Base-by-base conservation (phyloP, 2,329 filamentous ascomycete genomes). In the Neofusicoccum sp. region DNA sequence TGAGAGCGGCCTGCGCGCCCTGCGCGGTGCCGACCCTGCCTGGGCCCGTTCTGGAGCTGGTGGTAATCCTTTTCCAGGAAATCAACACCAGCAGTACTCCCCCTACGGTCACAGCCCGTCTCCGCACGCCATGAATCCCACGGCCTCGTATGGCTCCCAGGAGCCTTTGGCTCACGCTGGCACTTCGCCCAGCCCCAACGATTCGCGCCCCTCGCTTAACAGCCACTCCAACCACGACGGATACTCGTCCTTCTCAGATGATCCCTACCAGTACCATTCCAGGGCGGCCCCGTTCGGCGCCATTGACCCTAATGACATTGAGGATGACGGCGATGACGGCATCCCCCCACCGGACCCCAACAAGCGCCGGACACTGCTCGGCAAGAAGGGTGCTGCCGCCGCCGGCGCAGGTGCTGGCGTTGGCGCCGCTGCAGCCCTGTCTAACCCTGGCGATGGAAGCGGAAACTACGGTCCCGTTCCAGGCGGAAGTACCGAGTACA, bases 271-370 rank as follows among this genome's bases (percentile, higher is more conserved):
- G 62, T 83, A 84, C 67, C 86, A 85, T 70, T 85, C 74, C 22
- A 37, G 50, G n/a, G 31, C 61, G n/a, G 4, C 70, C 67, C 66
- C 71, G 37, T 71, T 76, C 70, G 84, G 76, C 56, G 73, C 76
- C 56, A 83, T 95, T 64, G 88, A 97, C 73, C 92, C 93, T 2
- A 87, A 90, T 70, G 87, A 89, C 12, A 93, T 97, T 67, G 85
- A 85, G 28, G 93, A 97, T 73, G 93, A 97, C 71, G 92, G 91
- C 33, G 93, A 97, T 71, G 93, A 96, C 73, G 92, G 90, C 1
- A 83, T 95, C 58, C 82, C 85, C 4, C 70, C 70, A 14, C 56
- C 77, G 74, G 52, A 72, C 70, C 77, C 74, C 69, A 22, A 22
- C 22, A 79, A 81, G 73, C 82, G 84, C 64, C 84, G 81, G 67